Evolutionary conservation across 2,329 filamentous ascomycete species (phyloP), one percentile per base, ranked within the genome.

Genomic region (Cryphonectria carpinicola): DNA sequence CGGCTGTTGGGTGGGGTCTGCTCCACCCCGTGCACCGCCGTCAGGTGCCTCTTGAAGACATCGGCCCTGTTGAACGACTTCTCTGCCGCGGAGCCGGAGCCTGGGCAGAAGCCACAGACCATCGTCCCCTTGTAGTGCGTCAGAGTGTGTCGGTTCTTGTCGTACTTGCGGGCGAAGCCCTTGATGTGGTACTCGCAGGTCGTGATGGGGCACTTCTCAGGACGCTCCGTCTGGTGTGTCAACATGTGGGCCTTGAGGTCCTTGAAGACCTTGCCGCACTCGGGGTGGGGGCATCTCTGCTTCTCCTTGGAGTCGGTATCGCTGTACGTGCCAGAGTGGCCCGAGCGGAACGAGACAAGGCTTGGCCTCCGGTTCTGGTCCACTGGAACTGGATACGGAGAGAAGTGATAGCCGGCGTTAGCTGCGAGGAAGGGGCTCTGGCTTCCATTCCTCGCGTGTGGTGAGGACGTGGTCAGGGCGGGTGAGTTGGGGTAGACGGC

Each of bases 121-220:
- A 97, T 97, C 65, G 93, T 97, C 56, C 95, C 95, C 83, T 97
- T 97, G 87, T 97, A 98, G 80, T 98, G 95, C 6, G 95, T 98
- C 73, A 97, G 82, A 6, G 94, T 97, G 80, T 98, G 95, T 61
- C 95, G 86, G 82, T 97, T 97, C 87, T 97, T 97, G 85, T 98
- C 95, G 79, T 98, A 98, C 82, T 97, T 97, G 76, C 95, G 88
- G 14, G 95, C 94, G 78, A 98, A 98, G 4, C 95, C 95, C 82
- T 97, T 97, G 78, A 88, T 84, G 83, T 97, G 92, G 82, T 97
- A 98, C 77, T 97, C 94, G 84, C 95, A 98, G 0, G 91, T 96
- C 70, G 92, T 86, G 75, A 97, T 97, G 0, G 95, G 95, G 82
- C 95, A 98, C 84, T 98, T 98, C 79, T 97, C 94, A 0, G 95